Evolutionary conservation across 495 filamentous ascomycete genomes (phyloP).

Genomic region (Aspergillus campestris): DNA sequence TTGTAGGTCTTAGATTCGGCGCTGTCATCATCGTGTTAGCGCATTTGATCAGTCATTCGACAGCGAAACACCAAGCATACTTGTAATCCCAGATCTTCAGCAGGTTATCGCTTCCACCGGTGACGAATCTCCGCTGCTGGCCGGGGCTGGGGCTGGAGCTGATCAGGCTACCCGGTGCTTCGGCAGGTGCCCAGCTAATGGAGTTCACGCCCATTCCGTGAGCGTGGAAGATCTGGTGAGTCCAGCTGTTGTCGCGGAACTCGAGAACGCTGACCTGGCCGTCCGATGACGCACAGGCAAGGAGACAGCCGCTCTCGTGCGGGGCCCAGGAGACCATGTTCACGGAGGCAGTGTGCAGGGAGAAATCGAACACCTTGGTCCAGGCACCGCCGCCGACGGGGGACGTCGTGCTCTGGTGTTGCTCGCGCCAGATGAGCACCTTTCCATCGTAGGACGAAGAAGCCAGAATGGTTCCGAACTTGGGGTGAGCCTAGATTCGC

Average conservation of each 20-base stretch:
- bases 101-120: constrained; percentile 84
- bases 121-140: constrained; percentile 72
- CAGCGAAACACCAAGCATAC: constrained; percentile 22
- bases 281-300: constrained; percentile 89
- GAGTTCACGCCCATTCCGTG: constrained; percentile 91
- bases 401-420: constrained; percentile 41
- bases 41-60: too few species aligned
- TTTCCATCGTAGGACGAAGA: constrained; percentile 93
- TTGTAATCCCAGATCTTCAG: constrained; percentile 82
- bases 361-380: constrained; percentile 83
- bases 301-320: constrained; percentile 86
- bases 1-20: constrained; percentile 47
- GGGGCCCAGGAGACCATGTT: constrained; percentile 98
- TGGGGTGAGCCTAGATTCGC: constrained; percentile 68
- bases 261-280: constrained; percentile 89
- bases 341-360: constrained; percentile 84
- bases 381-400: constrained; percentile 46
- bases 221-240: constrained; percentile 79
- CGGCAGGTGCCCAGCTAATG: constrained; percentile 88
- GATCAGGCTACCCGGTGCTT: constrained; percentile 69
- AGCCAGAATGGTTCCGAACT: constrained; percentile 96
- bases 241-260: constrained; percentile 87
- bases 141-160: constrained; percentile 55
- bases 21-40: constrained; percentile 15
- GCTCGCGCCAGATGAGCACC: constrained; percentile 96